Evolutionary conservation across 148 eudicot genomes (phyloP).

Genomic region (Rhododendron williamsianum): DNA sequence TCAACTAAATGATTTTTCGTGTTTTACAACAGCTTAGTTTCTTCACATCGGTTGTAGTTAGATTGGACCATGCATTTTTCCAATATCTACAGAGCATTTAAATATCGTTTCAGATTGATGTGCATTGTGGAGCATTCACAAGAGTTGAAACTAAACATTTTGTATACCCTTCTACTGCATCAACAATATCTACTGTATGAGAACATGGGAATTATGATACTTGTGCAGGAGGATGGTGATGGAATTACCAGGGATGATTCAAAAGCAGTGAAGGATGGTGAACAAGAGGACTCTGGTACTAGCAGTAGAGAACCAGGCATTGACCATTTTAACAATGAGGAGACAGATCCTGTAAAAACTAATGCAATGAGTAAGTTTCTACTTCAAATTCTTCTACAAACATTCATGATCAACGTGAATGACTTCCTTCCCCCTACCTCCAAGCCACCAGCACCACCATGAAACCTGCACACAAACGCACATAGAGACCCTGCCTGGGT

Average conservation of each 20-base stretch:
- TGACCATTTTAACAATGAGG: conserved; percentile 74
- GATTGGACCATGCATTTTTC: not conserved
- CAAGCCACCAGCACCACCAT: not conserved
- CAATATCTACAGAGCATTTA: not conserved
- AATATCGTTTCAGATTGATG: not conserved
- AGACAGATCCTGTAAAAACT: conserved; percentile 52
- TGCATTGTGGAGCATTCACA: not conserved
- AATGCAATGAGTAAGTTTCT: conserved; percentile 73
- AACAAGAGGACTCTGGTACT: conserved; percentile 15
- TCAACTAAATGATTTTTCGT: not conserved
- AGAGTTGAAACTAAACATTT: not conserved
- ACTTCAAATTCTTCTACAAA: not conserved
- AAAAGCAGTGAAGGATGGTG: conserved; percentile 20
- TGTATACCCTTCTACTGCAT: not conserved
- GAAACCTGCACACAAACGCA: not conserved
- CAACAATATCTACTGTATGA: not conserved
- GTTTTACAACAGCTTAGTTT: not conserved
- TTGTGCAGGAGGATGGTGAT: conserved; percentile 47
- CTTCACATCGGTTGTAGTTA: not conserved
- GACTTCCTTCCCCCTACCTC: not conserved
- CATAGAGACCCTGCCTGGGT: not conserved
- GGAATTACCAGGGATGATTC: conserved; percentile 22
- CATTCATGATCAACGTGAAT: not conserved
- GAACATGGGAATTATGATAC: not conserved
- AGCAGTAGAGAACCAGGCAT: conserved; percentile 42